phyloP scores from a whole-genome alignment of 169 alveolate genomes.

The Eimeria nieschulzi region DNA sequence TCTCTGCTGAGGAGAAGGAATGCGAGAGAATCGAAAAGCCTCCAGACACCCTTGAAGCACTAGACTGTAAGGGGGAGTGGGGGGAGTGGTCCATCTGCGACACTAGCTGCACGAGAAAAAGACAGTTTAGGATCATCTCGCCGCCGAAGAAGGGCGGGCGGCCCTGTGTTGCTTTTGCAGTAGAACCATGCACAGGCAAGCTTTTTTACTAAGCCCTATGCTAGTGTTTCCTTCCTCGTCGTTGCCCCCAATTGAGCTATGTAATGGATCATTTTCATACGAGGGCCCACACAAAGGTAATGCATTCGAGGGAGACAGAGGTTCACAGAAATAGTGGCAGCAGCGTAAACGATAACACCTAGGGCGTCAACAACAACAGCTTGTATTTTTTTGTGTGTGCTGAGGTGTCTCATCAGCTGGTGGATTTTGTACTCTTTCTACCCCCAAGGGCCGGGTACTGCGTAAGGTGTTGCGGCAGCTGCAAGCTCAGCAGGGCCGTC shows the following conservation, averaged over 20 bases:
- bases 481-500: not conserved
- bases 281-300: too few species aligned
- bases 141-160: slow-evolving; percentile 39
- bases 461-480: not conserved
- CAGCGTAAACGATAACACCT: too few species aligned
- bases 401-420: slow-evolving; percentile 3
- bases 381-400: too few species aligned
- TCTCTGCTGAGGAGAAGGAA: slow-evolving; percentile 2
- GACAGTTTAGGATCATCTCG: slow-evolving; percentile 20
- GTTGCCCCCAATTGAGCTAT: too few species aligned
- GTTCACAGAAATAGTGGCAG: too few species aligned
- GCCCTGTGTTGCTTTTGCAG: slow-evolving; percentile 35
- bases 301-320: too few species aligned
- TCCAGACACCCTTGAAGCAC: slow-evolving; percentile 11
- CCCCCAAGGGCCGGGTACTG: not conserved
- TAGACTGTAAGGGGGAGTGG: slow-evolving; percentile 48
- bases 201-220: too few species aligned
- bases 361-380: not conserved
- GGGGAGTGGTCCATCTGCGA: slow-evolving; percentile 53
- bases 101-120: slow-evolving; percentile 17
- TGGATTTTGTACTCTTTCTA: slow-evolving; percentile 15
- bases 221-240: too few species aligned
- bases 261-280: too few species aligned
- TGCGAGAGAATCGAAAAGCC: not conserved
- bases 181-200: slow-evolving; percentile 57